These are phyloP conservation scores for Tritrichomonas musculus DNA, from an alignment of 208 protist species.

Conservation along the genomic window DNA sequence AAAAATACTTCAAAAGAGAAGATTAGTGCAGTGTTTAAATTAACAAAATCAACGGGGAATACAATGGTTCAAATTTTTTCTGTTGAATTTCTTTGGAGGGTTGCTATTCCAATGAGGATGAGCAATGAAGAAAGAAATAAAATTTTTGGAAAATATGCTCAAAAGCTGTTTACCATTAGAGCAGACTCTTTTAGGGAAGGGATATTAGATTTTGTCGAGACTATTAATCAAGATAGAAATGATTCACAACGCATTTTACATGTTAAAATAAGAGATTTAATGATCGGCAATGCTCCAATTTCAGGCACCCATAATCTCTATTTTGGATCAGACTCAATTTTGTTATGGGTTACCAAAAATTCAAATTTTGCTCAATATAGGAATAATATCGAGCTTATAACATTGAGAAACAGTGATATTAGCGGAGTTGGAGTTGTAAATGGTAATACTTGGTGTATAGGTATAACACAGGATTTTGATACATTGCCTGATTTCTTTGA, in stretches of 20 bases:
- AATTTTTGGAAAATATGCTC: background rate
- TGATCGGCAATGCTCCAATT: background rate
- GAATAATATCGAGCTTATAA: background rate
- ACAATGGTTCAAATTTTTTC: background rate
- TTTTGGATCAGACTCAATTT: background rate
- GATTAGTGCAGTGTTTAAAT: background rate
- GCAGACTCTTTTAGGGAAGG: background rate
- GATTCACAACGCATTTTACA: background rate
- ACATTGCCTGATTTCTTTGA: background rate
- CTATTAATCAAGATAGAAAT: background rate
- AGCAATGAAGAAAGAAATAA: background rate
- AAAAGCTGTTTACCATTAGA: background rate
- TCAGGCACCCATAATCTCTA: background rate
- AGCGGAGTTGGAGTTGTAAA: background rate
- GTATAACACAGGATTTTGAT: background rate
- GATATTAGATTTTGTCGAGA: background rate
- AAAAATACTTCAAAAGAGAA: background rate
- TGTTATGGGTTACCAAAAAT: background rate
- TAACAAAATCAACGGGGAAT: background rate
- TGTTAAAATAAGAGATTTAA: background rate
- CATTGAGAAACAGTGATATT: background rate
- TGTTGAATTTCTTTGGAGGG: background rate
- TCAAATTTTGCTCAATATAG: background rate
- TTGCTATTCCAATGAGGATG: background rate
- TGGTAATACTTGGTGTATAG: background rate